Percentiles rank a stretch among this genome's conserved stretches.
These are phyloP conservation scores for Oenanthe javanica DNA, from an alignment of 140 eudicot genomes.

Conservation along the genomic window DNA sequence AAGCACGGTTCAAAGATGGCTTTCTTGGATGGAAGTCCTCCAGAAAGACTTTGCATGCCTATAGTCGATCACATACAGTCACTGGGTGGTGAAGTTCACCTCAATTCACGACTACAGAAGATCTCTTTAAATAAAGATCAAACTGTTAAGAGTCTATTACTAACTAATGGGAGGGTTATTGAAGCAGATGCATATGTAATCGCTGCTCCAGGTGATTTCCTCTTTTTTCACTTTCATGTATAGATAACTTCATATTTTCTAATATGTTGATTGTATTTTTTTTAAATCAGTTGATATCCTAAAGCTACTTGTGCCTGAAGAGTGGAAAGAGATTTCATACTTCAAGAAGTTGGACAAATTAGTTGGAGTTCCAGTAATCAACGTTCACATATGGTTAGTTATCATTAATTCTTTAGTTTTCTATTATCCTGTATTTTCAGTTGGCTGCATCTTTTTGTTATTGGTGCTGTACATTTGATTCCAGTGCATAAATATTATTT, in stretches of 20 bases:
- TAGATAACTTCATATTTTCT: background rate
- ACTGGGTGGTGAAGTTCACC: slow-evolving; percentile 79
- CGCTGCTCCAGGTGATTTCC: slow-evolving; percentile 77
- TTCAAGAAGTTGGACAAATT: slow-evolving; percentile 82
- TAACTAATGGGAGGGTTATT: slow-evolving; percentile 54
- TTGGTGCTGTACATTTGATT: background rate
- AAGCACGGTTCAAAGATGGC: slow-evolving; percentile 99
- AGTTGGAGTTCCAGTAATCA: slow-evolving; percentile 98
- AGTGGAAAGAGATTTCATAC: slow-evolving; percentile 84
- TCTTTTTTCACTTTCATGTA: background rate
- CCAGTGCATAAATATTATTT: background rate
- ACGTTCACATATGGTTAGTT: slow-evolving; percentile 96
- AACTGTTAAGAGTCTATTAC: slow-evolving; percentile 59
- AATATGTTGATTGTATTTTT: slow-evolving; percentile 18
- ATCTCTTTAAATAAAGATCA: slow-evolving; percentile 72
- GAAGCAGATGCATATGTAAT: slow-evolving; percentile 89
- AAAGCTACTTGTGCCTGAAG: slow-evolving; percentile 89
- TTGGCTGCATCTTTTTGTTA: background rate
- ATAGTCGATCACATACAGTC: slow-evolving; percentile 74
- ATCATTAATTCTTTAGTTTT: background rate
- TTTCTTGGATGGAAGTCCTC: slow-evolving; percentile 95
- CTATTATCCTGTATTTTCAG: background rate
- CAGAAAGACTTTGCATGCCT: slow-evolving; percentile 97
- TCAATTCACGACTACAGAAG: slow-evolving; percentile 75
- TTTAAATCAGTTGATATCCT: slow-evolving; percentile 67